Percentiles rank a stretch among this genome's conserved stretches.
Conservation (phyloP, 352 stramenopile species). For the Phytophthora multivora region DNA sequence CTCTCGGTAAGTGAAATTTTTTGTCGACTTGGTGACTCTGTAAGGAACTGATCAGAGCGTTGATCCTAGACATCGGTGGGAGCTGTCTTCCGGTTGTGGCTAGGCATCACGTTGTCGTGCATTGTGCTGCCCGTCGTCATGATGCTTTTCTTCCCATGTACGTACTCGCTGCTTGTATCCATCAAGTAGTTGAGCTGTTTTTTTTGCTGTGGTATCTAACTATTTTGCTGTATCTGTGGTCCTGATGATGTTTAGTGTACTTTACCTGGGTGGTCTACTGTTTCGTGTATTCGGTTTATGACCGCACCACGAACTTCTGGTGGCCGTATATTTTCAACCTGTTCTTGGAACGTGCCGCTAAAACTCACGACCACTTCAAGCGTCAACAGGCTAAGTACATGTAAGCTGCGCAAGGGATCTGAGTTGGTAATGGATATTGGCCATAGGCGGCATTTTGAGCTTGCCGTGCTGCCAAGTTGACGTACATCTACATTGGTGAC, state of each 20-base stretch:
- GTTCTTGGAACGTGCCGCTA: slow-evolving; percentile 61
- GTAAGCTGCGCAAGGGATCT: slow-evolving; percentile 16
- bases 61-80: slow-evolving; percentile 55
- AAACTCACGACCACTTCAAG: slow-evolving; percentile 63
- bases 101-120: slow-evolving; percentile 64
- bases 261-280: slow-evolving; percentile 83
- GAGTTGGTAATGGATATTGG: background rate
- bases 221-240: background rate
- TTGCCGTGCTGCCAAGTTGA: slow-evolving; percentile 2
- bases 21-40: background rate
- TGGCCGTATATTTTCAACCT: slow-evolving; percentile 88
- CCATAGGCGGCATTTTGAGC: slow-evolving; percentile 3
- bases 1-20: slow-evolving; percentile 39
- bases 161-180: slow-evolving; percentile 1
- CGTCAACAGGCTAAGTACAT: slow-evolving; percentile 35
- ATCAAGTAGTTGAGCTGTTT: too few relatives aligned
- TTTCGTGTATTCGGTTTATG: slow-evolving; percentile 84
- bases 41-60: slow-evolving; percentile 7
- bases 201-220: background rate
- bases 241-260: slow-evolving; percentile 54
- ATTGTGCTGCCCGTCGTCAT: slow-evolving; percentile 77
- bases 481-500: slow-evolving; percentile 18
- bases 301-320: slow-evolving; percentile 85
- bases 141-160: slow-evolving; percentile 83
- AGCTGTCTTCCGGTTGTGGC: slow-evolving; percentile 77